Evolutionary conservation across 768 basidiomycete species (phyloP).

Genomic region (Boletellus sp.): DNA sequence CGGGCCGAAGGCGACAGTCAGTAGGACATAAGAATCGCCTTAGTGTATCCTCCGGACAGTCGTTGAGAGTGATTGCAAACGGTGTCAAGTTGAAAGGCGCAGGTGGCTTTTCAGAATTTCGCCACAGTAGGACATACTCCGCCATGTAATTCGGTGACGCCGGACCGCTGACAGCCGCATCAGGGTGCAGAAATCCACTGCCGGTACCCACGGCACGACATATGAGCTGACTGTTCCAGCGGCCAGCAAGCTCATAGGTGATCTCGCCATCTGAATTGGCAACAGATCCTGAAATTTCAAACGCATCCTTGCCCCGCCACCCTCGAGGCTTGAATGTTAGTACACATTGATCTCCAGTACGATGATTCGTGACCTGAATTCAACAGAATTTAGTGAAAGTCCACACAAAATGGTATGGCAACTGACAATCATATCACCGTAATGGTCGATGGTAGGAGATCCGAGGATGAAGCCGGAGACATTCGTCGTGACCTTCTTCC

Average conservation of each 20-base stretch:
- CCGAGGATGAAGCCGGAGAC: constrained; percentile 94
- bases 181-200: constrained; percentile 63
- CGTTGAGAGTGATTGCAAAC: constrained; percentile 89
- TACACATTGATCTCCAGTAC: constrained; percentile 81
- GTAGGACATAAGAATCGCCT: constrained; percentile 78
- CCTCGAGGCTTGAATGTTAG: constrained; percentile 95
- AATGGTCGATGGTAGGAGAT: constrained; percentile 83
- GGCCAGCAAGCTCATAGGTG: constrained; percentile 86
- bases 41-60: constrained; percentile 70
- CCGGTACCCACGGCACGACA: constrained; percentile 69
- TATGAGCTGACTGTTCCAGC: constrained; percentile 94
- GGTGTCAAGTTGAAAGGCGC: constrained; percentile 96
- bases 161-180: constrained; percentile 53
- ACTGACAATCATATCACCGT: constrained; percentile 91
- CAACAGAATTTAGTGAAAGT: constrained; percentile 2
- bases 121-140: constrained; percentile 86
- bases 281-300: constrained; percentile 87
- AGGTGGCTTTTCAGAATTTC: constrained; percentile 79
- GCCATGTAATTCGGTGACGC: constrained; percentile 44
- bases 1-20: constrained; percentile 88
- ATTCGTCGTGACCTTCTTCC: constrained; percentile 92
- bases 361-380: constrained; percentile 73
- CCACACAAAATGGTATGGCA: background rate
- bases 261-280: constrained; percentile 58
- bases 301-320: constrained; percentile 90